Base-by-base conservation (phyloP, 345 rosid genomes). In the Hibiscus trionum region DNA sequence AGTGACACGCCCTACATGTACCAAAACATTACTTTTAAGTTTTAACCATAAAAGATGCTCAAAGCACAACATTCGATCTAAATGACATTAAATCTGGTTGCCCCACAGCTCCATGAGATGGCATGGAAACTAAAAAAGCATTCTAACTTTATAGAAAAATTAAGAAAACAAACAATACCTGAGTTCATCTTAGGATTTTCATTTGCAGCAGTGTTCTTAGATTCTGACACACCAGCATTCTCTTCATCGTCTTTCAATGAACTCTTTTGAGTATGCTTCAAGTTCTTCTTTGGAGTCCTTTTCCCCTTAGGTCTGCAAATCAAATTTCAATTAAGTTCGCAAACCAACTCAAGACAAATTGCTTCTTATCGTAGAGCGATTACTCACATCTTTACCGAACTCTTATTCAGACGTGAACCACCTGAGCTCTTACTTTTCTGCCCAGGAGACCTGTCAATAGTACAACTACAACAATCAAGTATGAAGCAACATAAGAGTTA, bases 271-370 rank as follows among this genome's bases (percentile, higher is more conserved):
- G 60, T 47, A 27, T 21, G 82, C 76, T 77, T 88, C 21, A 77
- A 19, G 77, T 77, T 80, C 76, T 87, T 91, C 89, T 84, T 91
- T 44, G 96, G 95, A 56, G 93, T 95, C 87, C 97, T 86, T 87
- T 85, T 89, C 58, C 89, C 84, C 81, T 90, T 90, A 55, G 78
- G 83, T 74, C 99, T 95, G 52, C 16, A 69, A 66, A 63, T 44
- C 56, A 75, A 78, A 50, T 11, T 56, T 31, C 60, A 61, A 75
- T 29, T 31, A 75, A 62, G 50, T 53, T 66, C 10, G 39, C 59
- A 69, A 55, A 21, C 27, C 29, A 67, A 60, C 49, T 60, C 69
- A 74, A 62, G 19, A 42, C 5, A n/a, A 52, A 52, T 16, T 16
- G 57, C 57, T 16, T 52, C 57, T 15, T 52, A 52, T 52, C 2